Percentiles rank a stretch among this genome's conserved stretches.
phyloP scores from a whole-genome alignment of 192 early-diverging fungal genomes.

The Allomyces javanicus region DNA sequence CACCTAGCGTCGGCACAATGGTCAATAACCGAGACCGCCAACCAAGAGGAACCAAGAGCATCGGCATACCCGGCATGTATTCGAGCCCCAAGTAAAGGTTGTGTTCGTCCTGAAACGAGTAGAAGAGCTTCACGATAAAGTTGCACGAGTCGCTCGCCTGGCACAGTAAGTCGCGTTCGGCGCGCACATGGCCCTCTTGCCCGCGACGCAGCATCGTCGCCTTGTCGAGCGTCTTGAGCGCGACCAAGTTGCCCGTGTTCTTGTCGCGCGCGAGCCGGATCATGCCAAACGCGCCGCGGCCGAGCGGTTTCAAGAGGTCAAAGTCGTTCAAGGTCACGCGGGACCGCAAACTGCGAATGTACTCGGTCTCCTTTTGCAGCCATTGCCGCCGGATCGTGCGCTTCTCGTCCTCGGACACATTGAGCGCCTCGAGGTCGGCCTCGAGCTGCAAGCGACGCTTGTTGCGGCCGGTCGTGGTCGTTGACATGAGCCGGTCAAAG shows the following conservation, averaged over 20 bases:
- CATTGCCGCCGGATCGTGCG: too few species aligned
- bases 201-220: slow-evolving; percentile 34
- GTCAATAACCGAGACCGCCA: slow-evolving; percentile 9
- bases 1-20: slow-evolving; percentile 15
- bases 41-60: background rate
- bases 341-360: too few species aligned
- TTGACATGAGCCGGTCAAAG: too few species aligned
- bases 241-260: slow-evolving; percentile 46
- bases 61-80: slow-evolving; percentile 14
- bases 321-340: slow-evolving; percentile 24
- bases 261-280: slow-evolving; percentile 51
- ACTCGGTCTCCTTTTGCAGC: too few species aligned
- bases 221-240: slow-evolving; percentile 63
- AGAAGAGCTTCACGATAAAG: slow-evolving; percentile 81
- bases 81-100: slow-evolving; percentile 57
- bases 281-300: slow-evolving; percentile 63
- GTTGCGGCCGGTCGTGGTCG: too few species aligned
- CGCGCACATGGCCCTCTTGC: slow-evolving; percentile 51
- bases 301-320: slow-evolving; percentile 46
- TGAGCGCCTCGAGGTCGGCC: too few species aligned
- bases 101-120: slow-evolving; percentile 66
- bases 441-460: too few species aligned
- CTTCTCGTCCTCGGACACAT: too few species aligned
- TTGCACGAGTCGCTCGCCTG: slow-evolving; percentile 26
- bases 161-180: slow-evolving; percentile 56